Evolutionary conservation across 805 yeast species (phyloP), one percentile per base, ranked within the genome.

Genomic region (Dipodascus geniculatus): DNA sequence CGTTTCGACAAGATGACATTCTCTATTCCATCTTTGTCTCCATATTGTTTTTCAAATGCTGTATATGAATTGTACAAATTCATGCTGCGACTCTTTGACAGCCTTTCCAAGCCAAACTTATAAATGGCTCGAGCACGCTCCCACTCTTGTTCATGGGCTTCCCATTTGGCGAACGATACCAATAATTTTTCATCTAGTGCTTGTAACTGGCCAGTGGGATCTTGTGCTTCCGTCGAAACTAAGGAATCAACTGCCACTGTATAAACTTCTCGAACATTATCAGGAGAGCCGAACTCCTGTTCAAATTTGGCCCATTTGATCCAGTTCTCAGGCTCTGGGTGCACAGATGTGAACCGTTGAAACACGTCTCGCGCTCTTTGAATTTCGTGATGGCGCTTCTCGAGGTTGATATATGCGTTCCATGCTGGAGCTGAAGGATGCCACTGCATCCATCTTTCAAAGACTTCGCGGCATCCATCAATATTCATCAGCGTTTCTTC

Each of bases 361-460:
- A 71, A 89, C 0, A 89, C 68, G 1, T 69, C 63, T 56, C 96
- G 67, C 2, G 76, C 87, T 48, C 80, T 79, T 11, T 73, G 79
- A 56, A 63, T 66, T 55, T 82, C 82, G 22, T 74, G 75, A 61
- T 85, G 82, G 51, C 96, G 71, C 51, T 71, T 76, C 65, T 87
- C 96, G 69, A 88, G 82, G 53, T 78, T 78, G 23, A 87, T 71
- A 62, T 77, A 90, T 2, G 90, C 78, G 51, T 75, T 77, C 93
- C 95, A 90, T 0, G 86, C 93, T 11, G 74, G 70, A 17, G 62
- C 62, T 14, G 60, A 61, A 0, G 96, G 96, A 57, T 79, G 80
- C 88, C 95, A 85, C 23, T 72, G 70, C 51, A 85, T 70, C 99
- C 99, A 91, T 54, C 84, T 74, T 55, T 82, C 81, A 67, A 83